Conservation (phyloP, 192 early-diverging fungal species). For the Funneliformis geosporum region DNA sequence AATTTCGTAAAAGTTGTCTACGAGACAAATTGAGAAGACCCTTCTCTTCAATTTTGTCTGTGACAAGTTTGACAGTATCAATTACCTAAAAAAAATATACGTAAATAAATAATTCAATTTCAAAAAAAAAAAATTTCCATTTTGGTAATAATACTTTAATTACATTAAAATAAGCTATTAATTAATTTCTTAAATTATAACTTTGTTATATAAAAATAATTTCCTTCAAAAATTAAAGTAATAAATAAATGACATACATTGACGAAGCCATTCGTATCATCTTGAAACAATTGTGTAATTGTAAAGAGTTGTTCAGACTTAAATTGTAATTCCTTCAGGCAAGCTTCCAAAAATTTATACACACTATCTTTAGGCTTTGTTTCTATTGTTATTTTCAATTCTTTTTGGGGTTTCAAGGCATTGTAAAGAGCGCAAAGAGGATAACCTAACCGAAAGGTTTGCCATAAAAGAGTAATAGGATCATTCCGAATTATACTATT, state of each 20-base stretch:
- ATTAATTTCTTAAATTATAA: neutral
- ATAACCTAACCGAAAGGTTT: constrained; percentile 68
- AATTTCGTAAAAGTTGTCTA: constrained; percentile 41
- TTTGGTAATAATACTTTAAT: no score
- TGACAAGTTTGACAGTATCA: constrained; percentile 76
- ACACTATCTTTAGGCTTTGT: constrained; percentile 72
- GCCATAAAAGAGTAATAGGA: constrained; percentile 73
- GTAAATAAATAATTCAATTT: constrained; percentile 29
- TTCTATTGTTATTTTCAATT: constrained; percentile 50
- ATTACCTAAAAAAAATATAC: constrained; percentile 62
- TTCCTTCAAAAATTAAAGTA: neutral
- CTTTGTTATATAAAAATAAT: neutral
- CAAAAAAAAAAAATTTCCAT: neutral
- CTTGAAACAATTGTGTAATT: constrained; percentile 85
- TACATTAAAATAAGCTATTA: no score
- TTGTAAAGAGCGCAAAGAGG: constrained; percentile 74
- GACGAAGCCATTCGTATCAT: constrained; percentile 95
- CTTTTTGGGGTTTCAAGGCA: constrained; percentile 62
- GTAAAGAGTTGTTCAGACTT: constrained; percentile 78
- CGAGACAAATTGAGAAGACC: constrained; percentile 52
- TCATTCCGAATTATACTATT: constrained; percentile 43
- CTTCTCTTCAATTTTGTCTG: constrained; percentile 73
- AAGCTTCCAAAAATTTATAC: constrained; percentile 86
- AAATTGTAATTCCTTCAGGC: constrained; percentile 75
- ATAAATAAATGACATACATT: constrained; percentile 62